Conservation (phyloP, 805 yeast species). For the Suhomyces tanzawaensis region DNA sequence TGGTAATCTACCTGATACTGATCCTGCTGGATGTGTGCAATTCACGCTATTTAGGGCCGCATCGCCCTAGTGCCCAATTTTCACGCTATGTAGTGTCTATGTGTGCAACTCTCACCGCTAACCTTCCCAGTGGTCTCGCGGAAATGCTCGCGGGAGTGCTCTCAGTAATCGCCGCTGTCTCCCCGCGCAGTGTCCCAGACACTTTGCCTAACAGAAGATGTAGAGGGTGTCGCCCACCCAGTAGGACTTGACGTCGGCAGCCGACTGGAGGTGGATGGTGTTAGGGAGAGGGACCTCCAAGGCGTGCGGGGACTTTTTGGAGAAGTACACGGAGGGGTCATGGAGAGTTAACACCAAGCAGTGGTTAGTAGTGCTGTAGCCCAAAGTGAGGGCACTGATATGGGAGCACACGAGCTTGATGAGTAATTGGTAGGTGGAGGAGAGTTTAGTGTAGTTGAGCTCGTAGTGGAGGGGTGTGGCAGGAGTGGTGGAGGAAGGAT, state of each 20-base stretch:
- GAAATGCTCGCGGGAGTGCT: too few relatives aligned
- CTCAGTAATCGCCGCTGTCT: neutral
- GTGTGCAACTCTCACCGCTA: too few relatives aligned
- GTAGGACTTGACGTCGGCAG: constrained; percentile 9
- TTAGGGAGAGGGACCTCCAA: constrained; percentile 10
- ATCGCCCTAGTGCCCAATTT: too few relatives aligned
- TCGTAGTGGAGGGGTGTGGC: constrained; percentile 1
- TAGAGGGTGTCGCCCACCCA: constrained; percentile 17
- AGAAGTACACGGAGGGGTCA: constrained; percentile 14
- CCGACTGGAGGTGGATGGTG: neutral
- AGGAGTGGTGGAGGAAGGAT: too few relatives aligned
- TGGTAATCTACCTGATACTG: too few relatives aligned
- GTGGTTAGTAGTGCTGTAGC: constrained; percentile 8
- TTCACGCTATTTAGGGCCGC: too few relatives aligned
- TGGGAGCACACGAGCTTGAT: constrained; percentile 19
- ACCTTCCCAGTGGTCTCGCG: neutral
- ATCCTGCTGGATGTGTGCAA: too few relatives aligned
- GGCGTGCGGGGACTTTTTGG: constrained; percentile 5
- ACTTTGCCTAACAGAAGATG: constrained; percentile 8
- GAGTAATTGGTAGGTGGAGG: constrained; percentile 5
- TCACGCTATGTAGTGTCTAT: too few relatives aligned
- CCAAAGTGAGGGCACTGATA: constrained; percentile 11
- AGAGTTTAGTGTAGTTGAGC: constrained; percentile 4
- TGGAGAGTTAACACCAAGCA: constrained; percentile 10
- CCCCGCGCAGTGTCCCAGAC: neutral